Percentiles rank a stretch among this genome's conserved stretches.
Conservation (phyloP, 345 rosid genomes). For the Hevea brasiliensis region DNA sequence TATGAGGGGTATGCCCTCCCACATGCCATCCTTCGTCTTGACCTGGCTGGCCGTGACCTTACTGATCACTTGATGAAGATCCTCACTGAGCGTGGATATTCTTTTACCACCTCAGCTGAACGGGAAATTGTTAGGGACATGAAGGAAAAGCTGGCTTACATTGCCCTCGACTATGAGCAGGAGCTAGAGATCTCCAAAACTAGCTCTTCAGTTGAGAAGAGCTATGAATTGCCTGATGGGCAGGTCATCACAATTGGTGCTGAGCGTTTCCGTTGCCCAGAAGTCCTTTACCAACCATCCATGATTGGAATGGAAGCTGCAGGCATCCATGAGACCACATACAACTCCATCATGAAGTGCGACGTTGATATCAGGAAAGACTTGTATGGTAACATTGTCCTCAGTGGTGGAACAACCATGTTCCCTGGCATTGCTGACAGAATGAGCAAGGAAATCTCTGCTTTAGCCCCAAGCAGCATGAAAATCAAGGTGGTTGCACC, state of each 20-base stretch:
- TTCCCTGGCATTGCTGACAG: slow-evolving; percentile 85
- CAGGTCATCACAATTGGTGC: slow-evolving; percentile 92
- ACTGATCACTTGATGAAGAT: slow-evolving; percentile 84
- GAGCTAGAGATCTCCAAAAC: slow-evolving; percentile 90
- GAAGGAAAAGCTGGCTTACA: slow-evolving; percentile 89
- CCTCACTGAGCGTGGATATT: slow-evolving; percentile 91
- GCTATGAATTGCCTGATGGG: slow-evolving; percentile 83
- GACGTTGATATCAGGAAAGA: slow-evolving; percentile 91
- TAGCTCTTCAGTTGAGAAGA: slow-evolving; percentile 82
- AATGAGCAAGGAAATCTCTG: slow-evolving; percentile 93
- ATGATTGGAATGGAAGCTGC: slow-evolving; percentile 96
- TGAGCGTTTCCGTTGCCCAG: slow-evolving; percentile 91
- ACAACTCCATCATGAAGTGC: slow-evolving; percentile 92
- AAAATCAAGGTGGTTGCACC: slow-evolving; percentile 95
- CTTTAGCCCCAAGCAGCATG: slow-evolving; percentile 94
- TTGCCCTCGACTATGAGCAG: slow-evolving; percentile 89
- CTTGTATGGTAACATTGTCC: slow-evolving; percentile 84
- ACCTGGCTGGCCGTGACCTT: slow-evolving; percentile 92
- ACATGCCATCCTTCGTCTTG: slow-evolving; percentile 89
- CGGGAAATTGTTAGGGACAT: slow-evolving; percentile 96
- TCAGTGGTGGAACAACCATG: slow-evolving; percentile 96
- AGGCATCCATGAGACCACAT: slow-evolving; percentile 88
- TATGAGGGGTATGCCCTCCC: slow-evolving; percentile 91
- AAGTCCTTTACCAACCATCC: slow-evolving; percentile 93
- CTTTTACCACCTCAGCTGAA: slow-evolving; percentile 94